Percentiles rank a stretch among this genome's conserved stretches.
Conservation (phyloP, 1,139 yeast species). For the Diutina ranongensis region DNA sequence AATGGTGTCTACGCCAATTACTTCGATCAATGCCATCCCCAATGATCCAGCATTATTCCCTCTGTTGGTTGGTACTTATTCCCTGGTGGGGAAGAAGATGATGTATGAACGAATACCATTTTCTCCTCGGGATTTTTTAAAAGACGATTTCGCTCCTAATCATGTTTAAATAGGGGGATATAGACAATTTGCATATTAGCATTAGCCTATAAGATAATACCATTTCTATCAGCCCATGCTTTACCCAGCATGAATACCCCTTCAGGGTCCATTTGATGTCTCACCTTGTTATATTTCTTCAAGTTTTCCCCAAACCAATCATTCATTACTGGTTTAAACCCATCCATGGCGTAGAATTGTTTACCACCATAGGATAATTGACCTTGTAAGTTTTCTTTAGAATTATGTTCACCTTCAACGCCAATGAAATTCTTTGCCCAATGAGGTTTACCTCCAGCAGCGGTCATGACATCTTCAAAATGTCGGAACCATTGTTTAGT, state of each 20-base stretch:
- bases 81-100: constrained; percentile 28
- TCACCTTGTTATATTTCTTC: constrained; percentile 42
- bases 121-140: constrained; percentile 31
- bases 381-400: constrained; percentile 25
- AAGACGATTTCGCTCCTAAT: constrained; percentile 15
- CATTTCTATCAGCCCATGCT: constrained; percentile 75
- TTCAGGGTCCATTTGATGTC: constrained; percentile 65
- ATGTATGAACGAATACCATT: constrained; percentile 29
- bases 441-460: constrained; percentile 89
- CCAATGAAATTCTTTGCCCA: constrained; percentile 99
- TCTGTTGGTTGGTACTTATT: constrained; percentile 29
- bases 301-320: constrained; percentile 79
- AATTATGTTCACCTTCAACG: constrained; percentile 28
- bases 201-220: constrained; percentile 15
- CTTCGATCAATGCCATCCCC: not conserved
- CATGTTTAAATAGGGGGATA: no score
- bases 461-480: constrained; percentile 70
- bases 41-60: constrained; percentile 21
- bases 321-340: constrained; percentile 55
- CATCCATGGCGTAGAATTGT: constrained; percentile 67
- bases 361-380: constrained; percentile 33
- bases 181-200: not conserved
- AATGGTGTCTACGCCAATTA: no score
- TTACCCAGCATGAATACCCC: constrained; percentile 71
- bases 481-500: constrained; percentile 71